Evolutionary conservation across 2,329 filamentous ascomycete species (phyloP), one percentile per base, ranked within the genome.

Genomic region (Xylariaceae sp.): DNA sequence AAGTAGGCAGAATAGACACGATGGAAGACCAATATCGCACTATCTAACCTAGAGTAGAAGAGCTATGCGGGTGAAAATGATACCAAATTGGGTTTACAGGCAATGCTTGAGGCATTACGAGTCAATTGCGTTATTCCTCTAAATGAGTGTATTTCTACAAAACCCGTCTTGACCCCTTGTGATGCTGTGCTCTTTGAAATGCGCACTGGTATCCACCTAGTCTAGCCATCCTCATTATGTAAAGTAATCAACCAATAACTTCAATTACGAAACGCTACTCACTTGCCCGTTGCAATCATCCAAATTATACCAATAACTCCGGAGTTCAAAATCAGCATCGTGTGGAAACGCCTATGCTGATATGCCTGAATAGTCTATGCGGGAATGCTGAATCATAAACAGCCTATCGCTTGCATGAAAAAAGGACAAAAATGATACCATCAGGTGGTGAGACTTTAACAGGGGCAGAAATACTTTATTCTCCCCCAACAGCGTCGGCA

Each of bases 401-500:
- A n/a, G 33, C 15, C 27, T n/a, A 40, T 40, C 51, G 41, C 13
- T 35, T 39, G 16, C 35, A 46, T 9, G 21, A 11, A 13, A 46
- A 33, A 29, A 35, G 8, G 26, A 4, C 5, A 43, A 46, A 33
- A 18, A 21, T 27, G 9, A 41, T 32, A 15, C 11, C 27, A 2
- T 24, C 9, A 18, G 40, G 39, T 23, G 4, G 27, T 11, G 13
- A 33, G 33, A 42, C 13, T 24, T 46, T 30, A 48, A 20, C 18
- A 57, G 23, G 54, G 46, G 29, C 54, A 57, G 23, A 47, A 45
- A 30, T 30, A 39, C 41, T 36, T 55, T 35, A 36, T 50, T 35
- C 57, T 50, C 32, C 53, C 30, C 52, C 44, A 54, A 42, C 58
- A 54, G 55, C 54, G 52, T 50, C 59, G 57, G 54, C 47, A 61